phyloP scores from a whole-genome alignment of 805 yeast genomes.

The Teunomyces stri region DNA sequence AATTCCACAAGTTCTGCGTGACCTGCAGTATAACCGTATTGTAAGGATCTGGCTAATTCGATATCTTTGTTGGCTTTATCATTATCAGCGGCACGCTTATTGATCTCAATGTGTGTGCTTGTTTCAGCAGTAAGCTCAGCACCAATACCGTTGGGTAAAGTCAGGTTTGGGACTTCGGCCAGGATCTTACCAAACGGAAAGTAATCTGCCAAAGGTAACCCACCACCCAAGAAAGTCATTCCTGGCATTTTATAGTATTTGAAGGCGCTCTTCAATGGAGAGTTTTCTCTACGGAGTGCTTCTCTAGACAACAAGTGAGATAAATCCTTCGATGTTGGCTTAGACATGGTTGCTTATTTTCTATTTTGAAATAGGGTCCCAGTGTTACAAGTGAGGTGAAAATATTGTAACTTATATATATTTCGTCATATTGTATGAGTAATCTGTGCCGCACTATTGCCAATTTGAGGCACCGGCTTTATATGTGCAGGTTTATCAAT shows the following conservation, averaged over 20 bases:
- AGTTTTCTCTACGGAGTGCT: constrained; percentile 69
- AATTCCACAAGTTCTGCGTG: constrained; percentile 66
- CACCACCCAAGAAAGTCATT: constrained; percentile 90
- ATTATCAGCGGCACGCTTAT: constrained; percentile 28
- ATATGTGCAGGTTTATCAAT: background rate
- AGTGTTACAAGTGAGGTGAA: background rate
- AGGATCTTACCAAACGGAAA: constrained; percentile 85
- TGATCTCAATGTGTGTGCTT: constrained; percentile 42
- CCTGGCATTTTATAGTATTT: constrained; percentile 71
- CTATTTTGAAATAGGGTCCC: no score
- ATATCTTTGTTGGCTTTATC: constrained; percentile 43
- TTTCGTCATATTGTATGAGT: background rate
- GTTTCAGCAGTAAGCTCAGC: constrained; percentile 49
- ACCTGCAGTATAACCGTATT: constrained; percentile 87
- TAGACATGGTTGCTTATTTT: constrained; percentile 16
- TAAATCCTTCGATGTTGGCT: constrained; percentile 60
- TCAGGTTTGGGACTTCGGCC: constrained; percentile 74
- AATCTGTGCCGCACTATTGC: background rate
- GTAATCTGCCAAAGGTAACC: constrained; percentile 85
- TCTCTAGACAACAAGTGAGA: constrained; percentile 74
- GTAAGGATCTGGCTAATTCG: constrained; percentile 82
- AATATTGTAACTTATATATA: no score
- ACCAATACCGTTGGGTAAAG: constrained; percentile 76
- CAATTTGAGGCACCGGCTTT: background rate
- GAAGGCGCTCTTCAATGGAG: constrained; percentile 83